phyloP scores from a whole-genome alignment of 2,329 filamentous ascomycete genomes.

The Fusarium chaquense region DNA sequence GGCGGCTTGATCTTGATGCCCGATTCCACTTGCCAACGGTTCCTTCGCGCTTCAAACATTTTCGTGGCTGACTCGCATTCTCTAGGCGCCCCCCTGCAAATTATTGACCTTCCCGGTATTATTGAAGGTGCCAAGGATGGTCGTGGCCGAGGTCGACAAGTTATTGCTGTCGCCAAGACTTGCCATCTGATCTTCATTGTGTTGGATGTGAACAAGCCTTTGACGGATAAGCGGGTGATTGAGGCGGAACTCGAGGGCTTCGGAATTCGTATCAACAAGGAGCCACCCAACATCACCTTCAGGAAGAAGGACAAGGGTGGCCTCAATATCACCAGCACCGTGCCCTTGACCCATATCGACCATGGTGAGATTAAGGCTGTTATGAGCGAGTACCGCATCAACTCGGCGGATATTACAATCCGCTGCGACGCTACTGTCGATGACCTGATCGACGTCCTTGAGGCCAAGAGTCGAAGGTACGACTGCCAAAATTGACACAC shows the following conservation, averaged over 20 bases:
- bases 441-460: constrained; percentile 94
- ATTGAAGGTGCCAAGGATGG: constrained; percentile 99
- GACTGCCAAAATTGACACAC: constrained; percentile 20
- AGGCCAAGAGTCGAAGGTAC: constrained; percentile 82
- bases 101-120: constrained; percentile 98
- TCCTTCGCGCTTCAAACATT: constrained; percentile 20
- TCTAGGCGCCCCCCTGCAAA: constrained; percentile 89
- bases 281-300: constrained; percentile 98
- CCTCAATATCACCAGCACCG: constrained; percentile 94
- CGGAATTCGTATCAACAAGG: constrained; percentile 97
- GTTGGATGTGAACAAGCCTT: constrained; percentile 96
- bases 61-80: constrained; percentile 37
- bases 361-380: constrained; percentile 98
- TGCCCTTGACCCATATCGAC: constrained; percentile 91
- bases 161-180: constrained; percentile 98
- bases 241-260: constrained; percentile 96
- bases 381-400: constrained; percentile 96
- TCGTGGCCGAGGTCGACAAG: constrained; percentile 95
- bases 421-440: constrained; percentile 98
- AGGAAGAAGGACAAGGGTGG: constrained; percentile 99
- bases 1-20: constrained; percentile 39
- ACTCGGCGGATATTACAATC: constrained; percentile 96
- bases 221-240: constrained; percentile 96
- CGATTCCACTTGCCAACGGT: constrained; percentile 27
- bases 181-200: constrained; percentile 99